Evolutionary conservation across 1,139 yeast genomes (phyloP).

Genomic region (Schizosaccharomyces versatilis): DNA sequence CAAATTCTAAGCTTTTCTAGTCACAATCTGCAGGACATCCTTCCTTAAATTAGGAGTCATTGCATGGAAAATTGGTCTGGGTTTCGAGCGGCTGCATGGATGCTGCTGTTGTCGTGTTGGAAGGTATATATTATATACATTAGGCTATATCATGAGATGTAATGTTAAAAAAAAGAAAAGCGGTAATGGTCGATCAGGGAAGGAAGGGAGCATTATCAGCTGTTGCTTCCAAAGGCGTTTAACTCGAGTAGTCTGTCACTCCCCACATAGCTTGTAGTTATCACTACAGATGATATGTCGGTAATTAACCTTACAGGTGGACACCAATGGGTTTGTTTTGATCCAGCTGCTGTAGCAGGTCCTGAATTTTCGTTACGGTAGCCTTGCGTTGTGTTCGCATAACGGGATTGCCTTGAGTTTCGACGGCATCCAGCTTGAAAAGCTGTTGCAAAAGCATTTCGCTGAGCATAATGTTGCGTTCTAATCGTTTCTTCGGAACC

Average conservation of each 20-base stretch:
- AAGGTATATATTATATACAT: too few relatives aligned
- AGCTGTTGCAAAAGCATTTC: constrained; percentile 3
- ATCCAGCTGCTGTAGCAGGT: not conserved
- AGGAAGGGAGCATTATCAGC: too few relatives aligned
- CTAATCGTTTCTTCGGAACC: not conserved
- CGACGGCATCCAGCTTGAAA: constrained; percentile 3
- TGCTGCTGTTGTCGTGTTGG: too few relatives aligned
- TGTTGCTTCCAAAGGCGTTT: too few relatives aligned
- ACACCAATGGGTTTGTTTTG: not conserved
- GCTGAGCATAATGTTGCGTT: not conserved
- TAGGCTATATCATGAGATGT: too few relatives aligned
- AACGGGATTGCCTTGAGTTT: not conserved
- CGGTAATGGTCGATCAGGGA: too few relatives aligned
- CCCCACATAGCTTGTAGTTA: too few relatives aligned
- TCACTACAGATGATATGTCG: too few relatives aligned
- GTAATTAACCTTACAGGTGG: not conserved
- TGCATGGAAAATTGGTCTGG: not conserved
- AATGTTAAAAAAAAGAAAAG: too few relatives aligned
- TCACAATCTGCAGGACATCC: not conserved
- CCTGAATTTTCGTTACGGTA: not conserved
- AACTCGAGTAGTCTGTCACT: too few relatives aligned
- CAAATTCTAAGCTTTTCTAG: not conserved
- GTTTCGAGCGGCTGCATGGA: too few relatives aligned
- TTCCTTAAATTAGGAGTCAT: not conserved
- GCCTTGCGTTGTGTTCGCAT: not conserved